These are phyloP conservation scores for Thelephora terrestris DNA, from an alignment of 1,284 basidiomycete genomes.

Conservation along the genomic window DNA sequence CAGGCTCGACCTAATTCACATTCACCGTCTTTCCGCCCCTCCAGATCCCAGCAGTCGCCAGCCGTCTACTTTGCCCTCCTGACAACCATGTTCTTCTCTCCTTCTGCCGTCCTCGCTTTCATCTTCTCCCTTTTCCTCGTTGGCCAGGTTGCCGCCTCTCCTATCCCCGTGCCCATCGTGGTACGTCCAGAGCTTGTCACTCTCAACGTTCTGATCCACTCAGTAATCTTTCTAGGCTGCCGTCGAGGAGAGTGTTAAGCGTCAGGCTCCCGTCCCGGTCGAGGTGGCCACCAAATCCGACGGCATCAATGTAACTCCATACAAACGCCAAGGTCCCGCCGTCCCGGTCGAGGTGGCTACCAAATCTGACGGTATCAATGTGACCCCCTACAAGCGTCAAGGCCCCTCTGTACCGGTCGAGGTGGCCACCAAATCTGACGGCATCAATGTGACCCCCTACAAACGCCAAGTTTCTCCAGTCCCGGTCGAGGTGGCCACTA, in stretches of 20 bases:
- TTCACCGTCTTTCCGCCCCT: conserved; percentile 10
- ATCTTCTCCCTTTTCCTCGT: conserved; percentile 34
- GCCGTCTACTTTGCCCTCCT: not conserved
- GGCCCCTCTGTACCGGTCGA: conserved; percentile 15
- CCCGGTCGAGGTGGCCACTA: conserved; percentile 16
- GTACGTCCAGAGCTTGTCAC: conserved; percentile 20
- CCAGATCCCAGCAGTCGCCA: not conserved
- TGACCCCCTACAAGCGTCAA: conserved; percentile 17
- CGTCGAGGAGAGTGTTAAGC: conserved; percentile 10
- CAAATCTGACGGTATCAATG: conserved; percentile 16
- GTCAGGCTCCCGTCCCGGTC: conserved; percentile 23
- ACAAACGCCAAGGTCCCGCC: conserved; percentile 13
- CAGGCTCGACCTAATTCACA: conserved; percentile 13
- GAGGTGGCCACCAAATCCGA: conserved; percentile 16
- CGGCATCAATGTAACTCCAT: conserved; percentile 15
- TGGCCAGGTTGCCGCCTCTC: conserved; percentile 34
- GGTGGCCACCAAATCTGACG: conserved; percentile 17
- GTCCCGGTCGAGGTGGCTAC: conserved; percentile 16
- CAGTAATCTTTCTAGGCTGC: conserved; percentile 15
- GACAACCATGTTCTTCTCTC: conserved; percentile 13
- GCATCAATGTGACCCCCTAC: conserved; percentile 15
- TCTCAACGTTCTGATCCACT: conserved; percentile 12
- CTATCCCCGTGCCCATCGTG: conserved; percentile 33
- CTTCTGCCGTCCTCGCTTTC: conserved; percentile 15
- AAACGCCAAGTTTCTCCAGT: conserved; percentile 14